Evolutionary conservation across 192 early-diverging fungal genomes (phyloP).

Genomic region (Podila clonocystis): DNA sequence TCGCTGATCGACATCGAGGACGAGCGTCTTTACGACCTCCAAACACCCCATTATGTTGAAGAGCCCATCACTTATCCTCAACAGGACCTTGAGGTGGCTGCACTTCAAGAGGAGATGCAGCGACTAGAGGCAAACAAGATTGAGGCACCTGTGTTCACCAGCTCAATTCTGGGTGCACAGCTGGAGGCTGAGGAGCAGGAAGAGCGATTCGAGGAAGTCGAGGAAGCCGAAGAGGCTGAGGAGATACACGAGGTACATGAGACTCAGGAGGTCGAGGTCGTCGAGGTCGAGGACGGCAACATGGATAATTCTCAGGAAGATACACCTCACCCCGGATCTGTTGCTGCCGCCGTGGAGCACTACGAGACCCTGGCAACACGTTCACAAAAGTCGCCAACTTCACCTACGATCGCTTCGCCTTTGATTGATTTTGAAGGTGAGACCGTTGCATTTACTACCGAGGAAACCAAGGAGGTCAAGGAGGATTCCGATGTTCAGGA

Average conservation of each 20-base stretch:
- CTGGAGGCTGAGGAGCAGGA: background rate
- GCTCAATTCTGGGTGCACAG: constrained; percentile 10
- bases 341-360: constrained; percentile 4
- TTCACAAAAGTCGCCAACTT: background rate
- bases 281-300: background rate
- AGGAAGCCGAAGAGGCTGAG: background rate
- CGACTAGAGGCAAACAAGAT: constrained; percentile 29
- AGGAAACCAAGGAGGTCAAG: background rate
- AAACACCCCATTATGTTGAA: background rate
- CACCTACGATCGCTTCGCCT: background rate
- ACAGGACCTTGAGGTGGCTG: constrained; percentile 19
- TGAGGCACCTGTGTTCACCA: constrained; percentile 30
- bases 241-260: background rate
- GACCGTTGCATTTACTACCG: background rate
- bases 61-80: constrained; percentile 32
- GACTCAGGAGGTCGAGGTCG: background rate
- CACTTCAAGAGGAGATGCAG: constrained; percentile 19
- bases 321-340: background rate
- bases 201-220: background rate
- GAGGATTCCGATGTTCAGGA: background rate
- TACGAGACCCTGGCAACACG: constrained; percentile 3
- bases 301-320: background rate
- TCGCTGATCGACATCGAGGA: constrained; percentile 40
- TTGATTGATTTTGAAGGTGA: background rate
- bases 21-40: background rate